Conservation (phyloP, 129 eudicot species). For the Helichrysum umbraculigerum region DNA sequence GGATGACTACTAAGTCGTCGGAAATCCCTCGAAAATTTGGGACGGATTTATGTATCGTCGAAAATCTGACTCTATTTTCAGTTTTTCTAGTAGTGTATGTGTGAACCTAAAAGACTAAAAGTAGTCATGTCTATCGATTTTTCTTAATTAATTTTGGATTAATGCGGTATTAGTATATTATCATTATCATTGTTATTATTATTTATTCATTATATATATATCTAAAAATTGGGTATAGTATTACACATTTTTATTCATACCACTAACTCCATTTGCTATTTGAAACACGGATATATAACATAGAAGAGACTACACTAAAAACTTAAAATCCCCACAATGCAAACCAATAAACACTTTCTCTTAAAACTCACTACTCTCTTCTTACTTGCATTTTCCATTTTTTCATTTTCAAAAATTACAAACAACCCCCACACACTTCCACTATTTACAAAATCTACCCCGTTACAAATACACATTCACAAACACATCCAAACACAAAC, state of each 20-base stretch:
- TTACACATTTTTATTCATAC: not conserved
- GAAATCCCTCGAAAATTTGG: too few relatives aligned
- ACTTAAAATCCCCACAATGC: slow-evolving; percentile 25
- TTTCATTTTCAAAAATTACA: slow-evolving; percentile 14
- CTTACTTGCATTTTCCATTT: slow-evolving; percentile 37
- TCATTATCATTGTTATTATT: not conserved
- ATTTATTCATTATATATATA: too few relatives aligned
- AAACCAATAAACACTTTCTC: slow-evolving; percentile 33
- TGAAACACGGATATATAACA: slow-evolving; percentile 13
- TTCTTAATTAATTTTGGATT: too few relatives aligned
- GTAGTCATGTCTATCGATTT: too few relatives aligned
- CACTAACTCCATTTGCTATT: not conserved
- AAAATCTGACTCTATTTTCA: too few relatives aligned
- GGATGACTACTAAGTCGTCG: too few relatives aligned
- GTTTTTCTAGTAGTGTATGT: too few relatives aligned
- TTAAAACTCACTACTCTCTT: slow-evolving; percentile 33
- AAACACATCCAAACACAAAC: slow-evolving; percentile 52
- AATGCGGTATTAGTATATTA: too few relatives aligned
- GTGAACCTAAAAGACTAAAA: too few relatives aligned
- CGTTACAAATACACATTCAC: slow-evolving; percentile 38
- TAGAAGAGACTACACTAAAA: slow-evolving; percentile 1
- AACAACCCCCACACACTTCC: slow-evolving; percentile 29
- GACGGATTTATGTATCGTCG: too few relatives aligned
- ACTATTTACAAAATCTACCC: slow-evolving; percentile 28
- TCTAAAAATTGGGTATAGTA: not conserved